Evolutionary conservation across 805 yeast species (phyloP), one percentile per base, ranked within the genome.

Genomic region (Yarrowia deformans): DNA sequence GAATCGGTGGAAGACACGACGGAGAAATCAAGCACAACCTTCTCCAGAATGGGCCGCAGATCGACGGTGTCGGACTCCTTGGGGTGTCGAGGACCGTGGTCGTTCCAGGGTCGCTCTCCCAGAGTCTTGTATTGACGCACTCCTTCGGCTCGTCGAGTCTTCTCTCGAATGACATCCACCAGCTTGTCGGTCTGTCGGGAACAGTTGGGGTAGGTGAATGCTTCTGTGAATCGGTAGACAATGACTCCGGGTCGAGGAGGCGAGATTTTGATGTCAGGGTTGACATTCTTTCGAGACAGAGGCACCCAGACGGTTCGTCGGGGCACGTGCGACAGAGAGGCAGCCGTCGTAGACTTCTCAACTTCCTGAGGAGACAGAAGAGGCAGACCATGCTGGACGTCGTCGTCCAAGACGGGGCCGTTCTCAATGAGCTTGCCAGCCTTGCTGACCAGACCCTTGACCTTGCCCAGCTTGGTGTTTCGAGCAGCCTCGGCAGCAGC

Each of bases 211-310:
- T 92, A 93, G 0, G 91, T 85, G 79, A 90, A 90, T 16, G 93
- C 82, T 75, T 93, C 97, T 19, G 88, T 81, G 49, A 95, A 90
- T 74, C 95, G 85, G 81, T 88, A 93, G 2, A 93, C 97, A 70
- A 93, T 74, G 18, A 93, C 93, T 42, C 98, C 97, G 1, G 94
- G 91, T 37, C 97, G 97, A 16, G 98, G 97, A 1, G 93, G 90
- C 16, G 77, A 77, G 8, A 93, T 85, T 0, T 81, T 76, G 18
- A 93, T 78, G 16, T 83, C 84, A 5, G 84, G 79, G 77, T 93
- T 91, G 86, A 75, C 69, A 77, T 77, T 76, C 76, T 78, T 76
- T 79, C 82, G 77, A 77, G 74, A 69, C 23, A 79, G 68, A 1
- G 82, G 81, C 60, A 80, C 80, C 81, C 80, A 77, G 8, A 66